phyloP scores from a whole-genome alignment of 2,329 filamentous ascomycete species.

The Neobulgaria alba region DNA sequence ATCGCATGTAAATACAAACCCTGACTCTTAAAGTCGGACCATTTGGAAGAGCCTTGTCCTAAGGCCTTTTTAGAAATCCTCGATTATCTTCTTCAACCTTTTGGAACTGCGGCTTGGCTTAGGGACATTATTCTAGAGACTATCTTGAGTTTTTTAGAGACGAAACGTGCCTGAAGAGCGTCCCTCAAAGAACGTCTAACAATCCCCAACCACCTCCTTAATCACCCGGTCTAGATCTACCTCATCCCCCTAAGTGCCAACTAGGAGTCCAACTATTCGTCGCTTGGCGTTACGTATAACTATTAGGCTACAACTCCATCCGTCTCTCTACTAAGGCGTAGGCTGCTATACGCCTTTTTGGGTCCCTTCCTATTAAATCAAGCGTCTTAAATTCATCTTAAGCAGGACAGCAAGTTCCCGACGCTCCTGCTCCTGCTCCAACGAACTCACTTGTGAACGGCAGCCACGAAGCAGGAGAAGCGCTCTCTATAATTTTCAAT shows the following conservation, averaged over 20 bases:
- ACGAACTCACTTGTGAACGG: conserved; percentile 13
- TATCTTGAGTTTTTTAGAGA: not conserved
- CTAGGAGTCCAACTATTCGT: not conserved
- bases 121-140: not conserved
- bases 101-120: not conserved
- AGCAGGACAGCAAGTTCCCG: too few relatives aligned
- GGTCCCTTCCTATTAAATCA: too few relatives aligned
- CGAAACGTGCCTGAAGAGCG: not conserved
- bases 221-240: not conserved
- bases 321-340: not conserved
- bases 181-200: not conserved
- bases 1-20: too few relatives aligned
- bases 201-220: not conserved
- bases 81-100: not conserved
- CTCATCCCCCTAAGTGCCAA: not conserved
- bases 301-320: not conserved
- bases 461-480: conserved; percentile 15
- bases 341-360: too few relatives aligned
- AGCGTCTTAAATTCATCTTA: too few relatives aligned
- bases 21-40: too few relatives aligned
- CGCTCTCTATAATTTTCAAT: too few relatives aligned
- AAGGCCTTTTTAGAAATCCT: not conserved
- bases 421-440: conserved; percentile 5
- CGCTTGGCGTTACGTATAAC: not conserved
- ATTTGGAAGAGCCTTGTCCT: too few relatives aligned